Evolutionary conservation across 2,329 filamentous ascomycete genomes (phyloP).

Genomic region (Colletotrichum orchidophilum): DNA sequence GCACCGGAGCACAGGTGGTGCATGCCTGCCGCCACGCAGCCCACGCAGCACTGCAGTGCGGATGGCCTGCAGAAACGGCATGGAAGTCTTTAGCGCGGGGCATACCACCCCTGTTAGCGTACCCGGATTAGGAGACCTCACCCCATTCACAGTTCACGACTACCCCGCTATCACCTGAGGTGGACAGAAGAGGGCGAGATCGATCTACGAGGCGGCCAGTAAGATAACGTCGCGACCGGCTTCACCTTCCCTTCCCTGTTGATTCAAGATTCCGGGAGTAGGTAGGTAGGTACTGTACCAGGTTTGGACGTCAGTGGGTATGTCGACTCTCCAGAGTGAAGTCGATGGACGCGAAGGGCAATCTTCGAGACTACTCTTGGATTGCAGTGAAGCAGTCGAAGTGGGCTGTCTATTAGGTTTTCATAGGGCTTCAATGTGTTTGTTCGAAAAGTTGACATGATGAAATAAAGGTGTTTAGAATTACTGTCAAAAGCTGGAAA

Average conservation of each 20-base stretch:
- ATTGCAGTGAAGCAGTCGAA: not conserved
- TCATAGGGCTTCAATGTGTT: not conserved
- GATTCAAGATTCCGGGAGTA: not conserved
- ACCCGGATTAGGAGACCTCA: constrained; percentile 24
- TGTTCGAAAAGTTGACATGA: not conserved
- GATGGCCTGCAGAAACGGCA: not conserved
- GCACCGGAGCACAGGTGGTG: not conserved
- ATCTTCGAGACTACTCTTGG: not conserved
- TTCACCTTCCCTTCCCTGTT: not conserved
- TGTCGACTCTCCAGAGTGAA: not conserved
- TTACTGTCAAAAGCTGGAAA: not conserved
- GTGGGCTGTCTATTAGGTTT: not conserved
- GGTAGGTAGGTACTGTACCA: too few species aligned
- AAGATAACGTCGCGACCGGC: not conserved
- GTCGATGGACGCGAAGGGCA: not conserved
- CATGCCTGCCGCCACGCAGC: constrained; percentile 8
- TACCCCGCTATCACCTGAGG: constrained; percentile 26
- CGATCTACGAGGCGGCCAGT: constrained; percentile 2
- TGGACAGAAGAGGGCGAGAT: not conserved
- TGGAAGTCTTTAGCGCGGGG: constrained; percentile 29
- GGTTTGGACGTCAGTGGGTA: not conserved
- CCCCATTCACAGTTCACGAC: constrained; percentile 28
- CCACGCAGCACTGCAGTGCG: not conserved
- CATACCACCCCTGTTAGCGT: constrained; percentile 17
- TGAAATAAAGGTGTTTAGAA: not conserved